phyloP scores from a whole-genome alignment of 768 basidiomycete species.

The Amanita pallidorosea region DNA sequence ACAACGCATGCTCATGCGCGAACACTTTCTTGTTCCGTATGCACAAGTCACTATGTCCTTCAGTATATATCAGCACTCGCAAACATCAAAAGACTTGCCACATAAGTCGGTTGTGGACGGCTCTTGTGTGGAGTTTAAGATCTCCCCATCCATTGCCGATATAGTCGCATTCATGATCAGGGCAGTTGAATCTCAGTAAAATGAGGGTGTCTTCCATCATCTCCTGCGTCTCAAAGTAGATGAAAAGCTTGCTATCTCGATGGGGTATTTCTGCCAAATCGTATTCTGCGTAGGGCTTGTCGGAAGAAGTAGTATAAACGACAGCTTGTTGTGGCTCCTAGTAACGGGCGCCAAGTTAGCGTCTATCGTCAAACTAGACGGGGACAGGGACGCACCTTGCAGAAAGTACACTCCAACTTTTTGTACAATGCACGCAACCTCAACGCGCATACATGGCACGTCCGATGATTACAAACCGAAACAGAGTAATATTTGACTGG shows the following conservation, averaged over 20 bases:
- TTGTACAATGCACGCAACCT: conserved; percentile 89
- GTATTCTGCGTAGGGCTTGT: conserved; percentile 51
- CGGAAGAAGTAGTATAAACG: conserved; percentile 64
- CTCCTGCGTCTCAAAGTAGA: conserved; percentile 81
- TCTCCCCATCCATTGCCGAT: conserved; percentile 85
- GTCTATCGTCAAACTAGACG: neutral
- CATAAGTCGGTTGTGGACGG: conserved; percentile 63
- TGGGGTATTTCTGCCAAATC: conserved; percentile 41
- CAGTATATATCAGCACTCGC: neutral
- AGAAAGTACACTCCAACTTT: conserved; percentile 89
- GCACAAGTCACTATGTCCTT: conserved; percentile 62
- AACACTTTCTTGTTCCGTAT: conserved; percentile 89
- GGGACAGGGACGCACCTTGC: conserved; percentile 54
- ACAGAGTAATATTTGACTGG: conserved; percentile 84
- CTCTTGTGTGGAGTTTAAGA: conserved; percentile 75
- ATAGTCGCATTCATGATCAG: conserved; percentile 73
- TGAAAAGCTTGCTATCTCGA: conserved; percentile 64
- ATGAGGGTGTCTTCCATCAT: conserved; percentile 95
- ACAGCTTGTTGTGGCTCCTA: conserved; percentile 65
- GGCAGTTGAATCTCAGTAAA: conserved; percentile 91
- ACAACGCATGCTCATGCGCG: conserved; percentile 87
- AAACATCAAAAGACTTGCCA: conserved; percentile 44
- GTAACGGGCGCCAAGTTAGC: neutral
- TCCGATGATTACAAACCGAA: conserved; percentile 87
- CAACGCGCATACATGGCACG: conserved; percentile 89